Evolutionary conservation across 2,329 filamentous ascomycete species (phyloP), one percentile per base, ranked within the genome.

Genomic region (Colletotrichum higginsianum): DNA sequence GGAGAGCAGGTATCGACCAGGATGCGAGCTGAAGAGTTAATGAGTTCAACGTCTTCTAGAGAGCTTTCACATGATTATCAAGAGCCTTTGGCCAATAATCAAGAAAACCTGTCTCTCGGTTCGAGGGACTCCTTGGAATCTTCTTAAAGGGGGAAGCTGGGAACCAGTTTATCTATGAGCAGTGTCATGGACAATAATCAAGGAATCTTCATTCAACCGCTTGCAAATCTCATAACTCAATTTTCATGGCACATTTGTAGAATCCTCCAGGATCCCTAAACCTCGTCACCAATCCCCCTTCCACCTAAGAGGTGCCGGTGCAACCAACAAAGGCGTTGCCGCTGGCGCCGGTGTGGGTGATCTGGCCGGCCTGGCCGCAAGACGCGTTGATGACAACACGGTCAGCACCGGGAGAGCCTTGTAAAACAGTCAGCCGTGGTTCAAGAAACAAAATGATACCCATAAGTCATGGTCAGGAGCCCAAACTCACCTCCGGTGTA

Each of bases 301-400:
- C 12, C 42, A 18, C 40, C 38, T 23, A 70, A 18, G 40, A 53
- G 35, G 68, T 71, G 11, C 57, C 64, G 21, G 50, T 49, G 50
- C 68, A 71, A n/a, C 84, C 88, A 71, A 93, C 90, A 80, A 94
- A 94, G 80, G 87, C 84, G 79, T 93, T 90, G 11, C 90, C 90
- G 66, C 86, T 89, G 21, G 92, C 91, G 23, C 92, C 92, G n/a
- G 90, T 92, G 77, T 94, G 92, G 0, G 92, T 94, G 73, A 94
- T 92, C 40, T 87, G 83, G 40, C 90, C 91, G 16, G 90, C 91
- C 61, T 88, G 85, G 68, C 85, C 71, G 76, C 91, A 88, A n/a
- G 80, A 74, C 0, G 77, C 84, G 77, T 89, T 91, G 82, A 93
- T 90, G 15, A 93, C 79, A 66, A 93, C 89, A 62, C 92, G 89